Conservation (phyloP, 2,329 filamentous ascomycete genomes). For the Neurospora crassa region DNA sequence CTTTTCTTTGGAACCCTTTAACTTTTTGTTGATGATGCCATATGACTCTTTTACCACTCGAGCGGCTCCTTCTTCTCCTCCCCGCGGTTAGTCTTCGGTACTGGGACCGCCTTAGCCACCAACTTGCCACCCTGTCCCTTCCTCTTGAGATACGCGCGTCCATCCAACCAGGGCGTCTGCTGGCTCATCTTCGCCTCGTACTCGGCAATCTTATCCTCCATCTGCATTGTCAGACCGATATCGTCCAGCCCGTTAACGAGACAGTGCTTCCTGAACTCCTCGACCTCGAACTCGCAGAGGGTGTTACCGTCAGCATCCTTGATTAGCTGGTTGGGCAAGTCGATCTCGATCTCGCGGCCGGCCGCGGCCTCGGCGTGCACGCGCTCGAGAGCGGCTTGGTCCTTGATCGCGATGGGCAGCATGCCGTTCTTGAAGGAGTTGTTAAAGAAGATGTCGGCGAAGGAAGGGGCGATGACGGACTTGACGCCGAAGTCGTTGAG, state of each 20-base stretch:
- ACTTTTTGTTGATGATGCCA: background rate
- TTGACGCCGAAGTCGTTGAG: slow-evolving; percentile 94
- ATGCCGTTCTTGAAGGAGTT: slow-evolving; percentile 99
- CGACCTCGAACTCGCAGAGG: slow-evolving; percentile 75
- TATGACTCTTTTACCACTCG: background rate
- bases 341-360: slow-evolving; percentile 78
- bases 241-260: slow-evolving; percentile 89
- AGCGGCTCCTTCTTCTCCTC: slow-evolving; percentile 69
- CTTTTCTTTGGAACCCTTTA: background rate
- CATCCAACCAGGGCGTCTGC: slow-evolving; percentile 86
- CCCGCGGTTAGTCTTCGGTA: slow-evolving; percentile 83
- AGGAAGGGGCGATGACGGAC: slow-evolving; percentile 80
- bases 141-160: slow-evolving; percentile 65
- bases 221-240: slow-evolving; percentile 87
- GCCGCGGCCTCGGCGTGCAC: slow-evolving; percentile 71
- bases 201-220: slow-evolving; percentile 75
- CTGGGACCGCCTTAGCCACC: slow-evolving; percentile 51
- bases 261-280: slow-evolving; percentile 91
- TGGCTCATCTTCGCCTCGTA: slow-evolving; percentile 72
- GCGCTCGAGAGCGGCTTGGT: slow-evolving; percentile 54
- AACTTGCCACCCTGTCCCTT: slow-evolving; percentile 45
- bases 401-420: slow-evolving; percentile 71
- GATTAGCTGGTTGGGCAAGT: slow-evolving; percentile 76
- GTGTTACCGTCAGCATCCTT: slow-evolving; percentile 64
- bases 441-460: slow-evolving; percentile 95